These are phyloP conservation scores for Penicillium sp. DNA, from an alignment of 2,329 filamentous ascomycete genomes.

Conservation along the genomic window DNA sequence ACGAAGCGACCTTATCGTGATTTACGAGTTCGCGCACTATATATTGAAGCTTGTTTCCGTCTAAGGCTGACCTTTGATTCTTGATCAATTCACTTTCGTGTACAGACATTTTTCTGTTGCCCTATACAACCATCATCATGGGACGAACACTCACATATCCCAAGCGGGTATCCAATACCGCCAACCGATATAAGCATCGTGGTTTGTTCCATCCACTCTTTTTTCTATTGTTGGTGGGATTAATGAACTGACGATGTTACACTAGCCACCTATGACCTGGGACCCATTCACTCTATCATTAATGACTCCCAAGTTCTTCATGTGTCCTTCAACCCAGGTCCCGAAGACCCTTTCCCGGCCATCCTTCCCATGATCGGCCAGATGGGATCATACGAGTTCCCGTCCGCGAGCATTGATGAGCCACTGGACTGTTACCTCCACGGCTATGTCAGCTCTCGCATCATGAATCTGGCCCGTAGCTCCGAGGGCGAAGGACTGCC, in stretches of 20 bases:
- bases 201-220: slow-evolving; percentile 52
- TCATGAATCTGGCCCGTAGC: slow-evolving; percentile 69
- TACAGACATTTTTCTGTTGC: background rate
- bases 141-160: slow-evolving; percentile 61
- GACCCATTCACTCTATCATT: slow-evolving; percentile 76
- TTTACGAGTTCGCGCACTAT: background rate
- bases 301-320: slow-evolving; percentile 77
- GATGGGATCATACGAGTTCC: slow-evolving; percentile 73
- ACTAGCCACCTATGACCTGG: slow-evolving; percentile 72
- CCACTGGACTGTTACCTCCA: slow-evolving; percentile 80
- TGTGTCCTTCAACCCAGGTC: slow-evolving; percentile 73
- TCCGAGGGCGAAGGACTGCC: slow-evolving; percentile 64
- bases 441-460: slow-evolving; percentile 78
- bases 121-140: slow-evolving; percentile 38
- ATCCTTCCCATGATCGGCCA: slow-evolving; percentile 86
- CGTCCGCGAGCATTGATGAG: slow-evolving; percentile 66
- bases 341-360: slow-evolving; percentile 72
- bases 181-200: slow-evolving; percentile 70
- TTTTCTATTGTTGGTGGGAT: too few species aligned
- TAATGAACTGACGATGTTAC: slow-evolving; percentile 17
- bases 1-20: slow-evolving; percentile 9
- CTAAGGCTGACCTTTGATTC: background rate
- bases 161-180: slow-evolving; percentile 66
- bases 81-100: background rate
- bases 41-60: slow-evolving; percentile 10